Conservation (phyloP, 2,329 filamentous ascomycete species). For the Teratosphaeria gauchensis region DNA sequence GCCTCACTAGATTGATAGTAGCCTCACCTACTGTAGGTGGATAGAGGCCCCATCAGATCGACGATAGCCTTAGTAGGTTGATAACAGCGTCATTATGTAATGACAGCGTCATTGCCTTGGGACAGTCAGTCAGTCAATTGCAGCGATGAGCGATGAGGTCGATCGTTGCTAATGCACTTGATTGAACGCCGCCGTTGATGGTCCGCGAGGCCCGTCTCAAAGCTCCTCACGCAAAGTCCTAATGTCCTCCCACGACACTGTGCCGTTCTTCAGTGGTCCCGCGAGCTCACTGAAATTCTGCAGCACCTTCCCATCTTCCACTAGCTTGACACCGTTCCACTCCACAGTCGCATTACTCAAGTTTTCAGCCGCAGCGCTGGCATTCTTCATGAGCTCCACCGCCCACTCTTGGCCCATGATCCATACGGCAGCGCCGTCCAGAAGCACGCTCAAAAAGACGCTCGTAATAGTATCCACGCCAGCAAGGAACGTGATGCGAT, state of each 20-base stretch:
- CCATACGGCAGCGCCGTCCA: neutral
- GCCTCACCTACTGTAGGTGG: too few species aligned
- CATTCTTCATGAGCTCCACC: neutral
- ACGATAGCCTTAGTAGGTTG: too few species aligned
- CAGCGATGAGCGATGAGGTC: too few species aligned
- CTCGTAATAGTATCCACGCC: neutral
- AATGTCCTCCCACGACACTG: neutral
- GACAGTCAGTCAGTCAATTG: too few species aligned
- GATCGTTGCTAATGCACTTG: neutral
- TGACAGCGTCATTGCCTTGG: too few species aligned
- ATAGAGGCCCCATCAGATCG: too few species aligned
- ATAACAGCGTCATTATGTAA: too few species aligned
- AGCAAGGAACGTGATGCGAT: neutral
- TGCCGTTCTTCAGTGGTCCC: neutral
- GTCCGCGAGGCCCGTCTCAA: neutral
- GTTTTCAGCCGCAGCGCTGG: neutral
- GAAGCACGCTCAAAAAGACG: neutral
- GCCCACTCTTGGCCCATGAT: neutral
- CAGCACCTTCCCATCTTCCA: neutral
- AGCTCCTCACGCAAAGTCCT: neutral
- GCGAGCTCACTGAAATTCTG: neutral
- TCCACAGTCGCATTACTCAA: neutral
- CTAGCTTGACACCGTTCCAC: neutral
- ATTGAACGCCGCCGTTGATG: neutral
- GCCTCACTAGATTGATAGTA: too few species aligned